Percentiles rank a stretch among this genome's conserved stretches.
These are phyloP conservation scores for Grigorovia transvaalensis DNA, from an alignment of 805 yeast genomes.

Conservation along the genomic window DNA sequence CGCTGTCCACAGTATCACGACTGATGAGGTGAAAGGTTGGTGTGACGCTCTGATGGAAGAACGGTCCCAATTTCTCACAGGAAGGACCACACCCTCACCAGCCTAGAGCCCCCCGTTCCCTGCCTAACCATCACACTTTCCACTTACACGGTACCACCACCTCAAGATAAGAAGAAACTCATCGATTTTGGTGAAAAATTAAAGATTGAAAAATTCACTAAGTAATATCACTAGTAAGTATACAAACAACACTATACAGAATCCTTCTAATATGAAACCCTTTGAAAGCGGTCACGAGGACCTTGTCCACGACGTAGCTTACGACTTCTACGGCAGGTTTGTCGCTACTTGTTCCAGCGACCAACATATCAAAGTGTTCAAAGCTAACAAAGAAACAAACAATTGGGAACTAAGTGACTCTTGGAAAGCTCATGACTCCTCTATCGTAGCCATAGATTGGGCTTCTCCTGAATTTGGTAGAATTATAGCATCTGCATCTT, in stretches of 20 bases:
- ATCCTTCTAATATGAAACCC: conserved; percentile 42
- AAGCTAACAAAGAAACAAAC: conserved; percentile 46
- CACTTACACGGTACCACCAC: no score
- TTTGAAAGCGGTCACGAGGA: conserved; percentile 90
- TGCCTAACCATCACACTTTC: no score
- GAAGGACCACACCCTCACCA: conserved; percentile 30
- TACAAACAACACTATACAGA: background rate
- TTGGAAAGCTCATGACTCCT: conserved; percentile 93
- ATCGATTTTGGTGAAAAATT: background rate
- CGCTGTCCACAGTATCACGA: conserved; percentile 53
- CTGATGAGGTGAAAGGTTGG: conserved; percentile 59
- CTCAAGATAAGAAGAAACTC: no score
- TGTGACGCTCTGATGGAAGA: conserved; percentile 47
- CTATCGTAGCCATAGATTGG: conserved; percentile 76
- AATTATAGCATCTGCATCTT: conserved; percentile 76
- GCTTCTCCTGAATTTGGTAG: conserved; percentile 93
- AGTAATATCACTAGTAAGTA: no score
- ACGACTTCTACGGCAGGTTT: conserved; percentile 86
- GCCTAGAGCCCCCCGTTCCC: background rate
- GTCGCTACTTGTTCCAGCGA: conserved; percentile 93
- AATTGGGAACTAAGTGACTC: conserved; percentile 79
- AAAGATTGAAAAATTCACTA: background rate
- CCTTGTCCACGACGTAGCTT: conserved; percentile 77
- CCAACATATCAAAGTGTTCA: conserved; percentile 85
- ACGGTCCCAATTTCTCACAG: conserved; percentile 33